Evolutionary conservation across 1,139 yeast genomes (phyloP).

Genomic region (Yamadazyma trypodendri): DNA sequence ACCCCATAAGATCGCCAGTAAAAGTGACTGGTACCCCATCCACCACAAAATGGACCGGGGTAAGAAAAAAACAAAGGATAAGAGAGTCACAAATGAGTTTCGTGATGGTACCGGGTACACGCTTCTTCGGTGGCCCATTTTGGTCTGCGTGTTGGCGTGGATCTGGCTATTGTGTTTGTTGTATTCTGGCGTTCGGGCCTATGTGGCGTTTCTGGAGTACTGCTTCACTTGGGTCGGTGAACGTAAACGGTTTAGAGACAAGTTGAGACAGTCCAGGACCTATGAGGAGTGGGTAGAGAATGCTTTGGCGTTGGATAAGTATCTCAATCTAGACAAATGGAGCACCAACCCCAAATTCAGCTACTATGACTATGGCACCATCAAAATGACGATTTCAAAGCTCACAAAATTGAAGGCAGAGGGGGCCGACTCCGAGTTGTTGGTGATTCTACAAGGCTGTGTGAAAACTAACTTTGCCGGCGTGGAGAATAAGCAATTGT

Average conservation of each 20-base stretch:
- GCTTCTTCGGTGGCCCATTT: constrained; percentile 64
- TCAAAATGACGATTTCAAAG: constrained; percentile 49
- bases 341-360: constrained; percentile 59
- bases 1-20: constrained; percentile 49
- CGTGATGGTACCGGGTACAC: constrained; percentile 50
- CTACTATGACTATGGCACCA: constrained; percentile 66
- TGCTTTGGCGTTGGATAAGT: constrained; percentile 58
- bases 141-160: constrained; percentile 55
- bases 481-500: constrained; percentile 67
- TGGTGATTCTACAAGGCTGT: constrained; percentile 63
- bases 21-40: constrained; percentile 70
- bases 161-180: constrained; percentile 45
- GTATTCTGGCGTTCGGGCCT: constrained; percentile 55
- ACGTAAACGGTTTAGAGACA: constrained; percentile 48
- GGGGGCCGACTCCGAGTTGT: constrained; percentile 44
- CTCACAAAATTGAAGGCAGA: constrained; percentile 35
- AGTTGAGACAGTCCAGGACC: constrained; percentile 45
- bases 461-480: constrained; percentile 77
- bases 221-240: constrained; percentile 60
- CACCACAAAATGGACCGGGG: constrained; percentile 9
- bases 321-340: constrained; percentile 64
- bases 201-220: constrained; percentile 65
- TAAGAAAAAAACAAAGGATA: constrained; percentile 11
- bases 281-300: constrained; percentile 64
- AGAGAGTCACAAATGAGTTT: constrained; percentile 40